A percentile compares a stretch with the other conserved stretches of the same genome.
These are phyloP conservation scores for Cucurbita maxima DNA, from an alignment of 306 rosid genomes.

Conservation along the genomic window DNA sequence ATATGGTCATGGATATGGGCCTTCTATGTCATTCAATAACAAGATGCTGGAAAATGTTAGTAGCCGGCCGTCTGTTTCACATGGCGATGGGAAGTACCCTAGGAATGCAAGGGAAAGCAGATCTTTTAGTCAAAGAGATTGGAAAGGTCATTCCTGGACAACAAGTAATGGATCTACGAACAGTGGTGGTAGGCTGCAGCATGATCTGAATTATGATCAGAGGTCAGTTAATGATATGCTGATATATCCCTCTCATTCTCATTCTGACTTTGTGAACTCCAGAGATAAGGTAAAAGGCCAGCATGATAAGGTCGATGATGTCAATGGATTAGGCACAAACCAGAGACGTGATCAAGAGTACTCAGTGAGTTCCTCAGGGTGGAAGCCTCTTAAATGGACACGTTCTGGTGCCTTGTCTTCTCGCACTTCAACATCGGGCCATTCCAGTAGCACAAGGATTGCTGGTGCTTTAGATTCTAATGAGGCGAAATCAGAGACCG, in stretches of 20 bases:
- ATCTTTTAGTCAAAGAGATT: constrained; percentile 45
- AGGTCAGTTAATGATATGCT: constrained; percentile 8
- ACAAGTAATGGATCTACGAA: constrained; percentile 7
- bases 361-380: constrained; percentile 41
- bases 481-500: constrained; percentile 31
- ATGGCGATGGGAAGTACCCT: constrained; percentile 67
- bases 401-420: constrained; percentile 83
- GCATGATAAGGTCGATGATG: constrained; percentile 51
- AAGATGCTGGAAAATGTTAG: constrained; percentile 63
- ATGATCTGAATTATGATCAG: constrained; percentile 21
- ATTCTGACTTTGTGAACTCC: constrained; percentile 41
- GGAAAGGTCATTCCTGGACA: constrained; percentile 12
- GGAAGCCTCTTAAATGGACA: constrained; percentile 94
- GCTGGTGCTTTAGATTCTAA: neutral
- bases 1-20: constrained; percentile 54
- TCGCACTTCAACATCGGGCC: constrained; percentile 75
- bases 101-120: constrained; percentile 62
- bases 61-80: constrained; percentile 36
- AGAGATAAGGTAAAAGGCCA: constrained; percentile 73
- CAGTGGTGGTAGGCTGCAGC: constrained; percentile 44
- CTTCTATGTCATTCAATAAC: constrained; percentile 48
- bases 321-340: constrained; percentile 40
- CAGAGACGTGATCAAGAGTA: constrained; percentile 55
- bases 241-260: constrained; percentile 8
- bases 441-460: constrained; percentile 61